phyloP scores from a whole-genome alignment of 257 asterid genomes.

The Rhazya stricta region DNA sequence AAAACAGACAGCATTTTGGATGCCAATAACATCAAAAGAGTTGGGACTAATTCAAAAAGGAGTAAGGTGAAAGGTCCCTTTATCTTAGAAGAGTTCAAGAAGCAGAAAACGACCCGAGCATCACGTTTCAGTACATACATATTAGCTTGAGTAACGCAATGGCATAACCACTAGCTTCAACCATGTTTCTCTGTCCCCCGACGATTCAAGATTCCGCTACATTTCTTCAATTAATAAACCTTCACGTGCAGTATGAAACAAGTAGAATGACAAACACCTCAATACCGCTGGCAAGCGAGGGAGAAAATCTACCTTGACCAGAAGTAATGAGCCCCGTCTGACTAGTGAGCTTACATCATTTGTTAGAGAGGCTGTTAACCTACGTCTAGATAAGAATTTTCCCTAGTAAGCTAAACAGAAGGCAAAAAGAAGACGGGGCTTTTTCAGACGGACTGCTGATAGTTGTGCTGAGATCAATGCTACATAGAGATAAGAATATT shows the following conservation, averaged over 20 bases:
- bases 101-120: neutral
- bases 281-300: no score
- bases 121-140: no score
- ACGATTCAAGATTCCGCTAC: neutral
- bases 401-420: neutral
- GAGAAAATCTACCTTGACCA: no score
- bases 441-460: neutral
- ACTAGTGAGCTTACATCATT: no score
- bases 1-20: neutral
- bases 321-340: no score
- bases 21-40: no score
- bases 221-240: neutral
- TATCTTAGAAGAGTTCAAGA: neutral
- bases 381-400: no score
- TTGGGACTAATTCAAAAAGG: neutral
- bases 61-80: neutral
- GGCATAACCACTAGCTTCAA: neutral
- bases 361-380: no score
- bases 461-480: neutral
- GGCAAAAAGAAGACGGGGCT: no score
- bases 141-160: slow-evolving; percentile 11
- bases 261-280: no score
- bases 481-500: neutral
- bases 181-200: neutral
- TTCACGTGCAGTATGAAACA: no score